A percentile compares a stretch with the other conserved stretches of the same genome.
These are phyloP conservation scores for Chaetothyriales sp. DNA, from an alignment of 2,329 filamentous ascomycete species.

Conservation along the genomic window DNA sequence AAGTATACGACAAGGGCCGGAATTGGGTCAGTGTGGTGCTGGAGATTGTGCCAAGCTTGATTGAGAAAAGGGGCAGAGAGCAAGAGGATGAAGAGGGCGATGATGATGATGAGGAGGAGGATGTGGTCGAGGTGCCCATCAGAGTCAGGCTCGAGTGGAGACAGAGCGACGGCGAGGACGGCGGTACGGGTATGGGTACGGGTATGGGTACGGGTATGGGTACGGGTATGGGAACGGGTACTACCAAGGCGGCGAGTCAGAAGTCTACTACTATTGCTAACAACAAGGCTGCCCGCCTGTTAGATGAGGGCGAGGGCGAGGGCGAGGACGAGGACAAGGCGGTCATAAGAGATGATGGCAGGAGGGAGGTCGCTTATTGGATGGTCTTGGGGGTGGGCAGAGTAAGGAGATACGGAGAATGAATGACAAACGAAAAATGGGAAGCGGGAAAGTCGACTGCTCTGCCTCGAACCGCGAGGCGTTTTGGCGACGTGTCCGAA, in stretches of 20 bases:
- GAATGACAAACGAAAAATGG: background rate
- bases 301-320: constrained; percentile 35
- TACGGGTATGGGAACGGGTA: constrained; percentile 23
- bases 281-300: constrained; percentile 38
- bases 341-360: constrained; percentile 53
- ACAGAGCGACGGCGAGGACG: constrained; percentile 7
- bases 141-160: constrained; percentile 87
- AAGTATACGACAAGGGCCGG: constrained; percentile 85
- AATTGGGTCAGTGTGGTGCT: constrained; percentile 94
- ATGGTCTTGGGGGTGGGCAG: constrained; percentile 78
- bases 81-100: constrained; percentile 36
- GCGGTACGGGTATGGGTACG: constrained; percentile 23
- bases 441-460: background rate
- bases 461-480: constrained; percentile 15
- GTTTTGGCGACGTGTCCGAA: constrained; percentile 19
- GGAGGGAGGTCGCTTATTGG: constrained; percentile 88
- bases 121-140: constrained; percentile 76
- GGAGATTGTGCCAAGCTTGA: constrained; percentile 57
- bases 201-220: constrained; percentile 23
- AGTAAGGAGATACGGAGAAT: constrained; percentile 33
- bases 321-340: constrained; percentile 23
- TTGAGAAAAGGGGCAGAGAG: constrained; percentile 22
- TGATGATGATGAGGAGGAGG: constrained; percentile 38
- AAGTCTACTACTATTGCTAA: background rate
- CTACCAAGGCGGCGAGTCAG: background rate